Conservation (phyloP, 1,284 basidiomycete species). For the Cystobasidiaceae sp. region DNA sequence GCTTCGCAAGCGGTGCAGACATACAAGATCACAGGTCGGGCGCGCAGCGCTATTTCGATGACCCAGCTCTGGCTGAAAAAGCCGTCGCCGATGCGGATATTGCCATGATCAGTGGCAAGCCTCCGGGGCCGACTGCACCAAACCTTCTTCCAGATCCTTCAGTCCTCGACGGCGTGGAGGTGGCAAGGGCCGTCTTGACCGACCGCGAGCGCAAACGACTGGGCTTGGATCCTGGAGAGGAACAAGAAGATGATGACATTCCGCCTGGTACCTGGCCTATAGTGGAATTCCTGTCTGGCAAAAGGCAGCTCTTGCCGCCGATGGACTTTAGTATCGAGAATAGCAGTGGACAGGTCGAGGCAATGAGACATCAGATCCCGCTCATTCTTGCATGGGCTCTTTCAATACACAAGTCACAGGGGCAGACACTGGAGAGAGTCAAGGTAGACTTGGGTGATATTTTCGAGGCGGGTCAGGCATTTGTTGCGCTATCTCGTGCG, state of each 20-base stretch:
- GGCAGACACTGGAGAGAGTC: conserved; percentile 63
- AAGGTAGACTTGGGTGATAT: conserved; percentile 56
- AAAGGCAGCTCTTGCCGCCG: conserved; percentile 14
- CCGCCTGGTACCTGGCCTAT: conserved; percentile 14
- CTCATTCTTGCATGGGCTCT: conserved; percentile 81
- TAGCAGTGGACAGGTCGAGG: conserved; percentile 7
- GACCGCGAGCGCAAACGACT: not conserved
- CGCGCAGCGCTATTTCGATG: not conserved
- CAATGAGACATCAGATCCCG: conserved; percentile 55
- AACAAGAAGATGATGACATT: not conserved
- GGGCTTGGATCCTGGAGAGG: not conserved
- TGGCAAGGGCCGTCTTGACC: conserved; percentile 10
- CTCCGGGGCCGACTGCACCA: not conserved
- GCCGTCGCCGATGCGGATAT: not conserved
- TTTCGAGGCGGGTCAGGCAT: conserved; percentile 65
- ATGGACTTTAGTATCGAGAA: conserved; percentile 22
- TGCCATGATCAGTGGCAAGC: not conserved
- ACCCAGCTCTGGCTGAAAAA: not conserved
- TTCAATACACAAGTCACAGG: conserved; percentile 86
- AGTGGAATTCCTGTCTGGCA: conserved; percentile 19
- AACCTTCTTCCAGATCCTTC: not conserved
- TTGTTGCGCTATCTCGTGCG: conserved; percentile 83
- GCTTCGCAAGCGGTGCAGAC: conserved; percentile 46
- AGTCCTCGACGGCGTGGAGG: not conserved
- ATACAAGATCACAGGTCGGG: not conserved